Evolutionary conservation across 352 stramenopile genomes (phyloP).

Genomic region (Phytophthora podocarpi): DNA sequence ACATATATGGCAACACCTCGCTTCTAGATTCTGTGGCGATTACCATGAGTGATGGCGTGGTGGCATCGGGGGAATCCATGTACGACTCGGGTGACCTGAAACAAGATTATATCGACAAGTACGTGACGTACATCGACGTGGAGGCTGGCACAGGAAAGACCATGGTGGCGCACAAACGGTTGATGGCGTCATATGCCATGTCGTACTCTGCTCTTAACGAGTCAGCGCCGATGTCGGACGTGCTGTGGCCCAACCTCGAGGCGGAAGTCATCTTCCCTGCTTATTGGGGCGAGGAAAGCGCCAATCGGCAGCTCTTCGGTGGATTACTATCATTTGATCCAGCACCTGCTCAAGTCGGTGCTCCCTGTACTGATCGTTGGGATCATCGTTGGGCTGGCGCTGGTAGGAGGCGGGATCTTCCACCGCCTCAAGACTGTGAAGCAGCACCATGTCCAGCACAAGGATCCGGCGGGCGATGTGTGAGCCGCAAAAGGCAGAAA

Average conservation of each 20-base stretch:
- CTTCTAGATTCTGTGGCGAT: slow-evolving; percentile 53
- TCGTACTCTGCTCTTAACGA: slow-evolving; percentile 41
- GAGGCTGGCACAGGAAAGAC: slow-evolving; percentile 74
- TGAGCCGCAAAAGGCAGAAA: neutral
- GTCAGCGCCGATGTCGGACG: slow-evolving; percentile 57
- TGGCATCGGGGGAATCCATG: slow-evolving; percentile 37
- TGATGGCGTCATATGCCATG: slow-evolving; percentile 64
- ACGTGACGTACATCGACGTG: slow-evolving; percentile 66
- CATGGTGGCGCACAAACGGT: slow-evolving; percentile 66
- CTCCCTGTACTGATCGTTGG: slow-evolving; percentile 59
- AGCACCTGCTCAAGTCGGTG: slow-evolving; percentile 42
- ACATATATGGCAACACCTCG: slow-evolving; percentile 58
- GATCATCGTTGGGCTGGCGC: slow-evolving; percentile 38
- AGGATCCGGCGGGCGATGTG: slow-evolving; percentile 21
- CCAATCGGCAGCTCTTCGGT: slow-evolving; percentile 40
- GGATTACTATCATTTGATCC: slow-evolving; percentile 49
- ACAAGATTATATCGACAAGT: slow-evolving; percentile 48
- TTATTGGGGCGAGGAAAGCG: slow-evolving; percentile 63
- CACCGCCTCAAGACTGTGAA: slow-evolving; percentile 45
- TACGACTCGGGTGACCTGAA: slow-evolving; percentile 54
- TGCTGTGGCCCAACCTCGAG: slow-evolving; percentile 60
- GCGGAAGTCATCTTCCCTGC: slow-evolving; percentile 61
- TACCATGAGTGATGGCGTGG: slow-evolving; percentile 53
- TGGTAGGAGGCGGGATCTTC: slow-evolving; percentile 43
- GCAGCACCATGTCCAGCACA: slow-evolving; percentile 20